Evolutionary conservation across 169 alveolate species (phyloP).

Genomic region (Eimeria brunetti): DNA sequence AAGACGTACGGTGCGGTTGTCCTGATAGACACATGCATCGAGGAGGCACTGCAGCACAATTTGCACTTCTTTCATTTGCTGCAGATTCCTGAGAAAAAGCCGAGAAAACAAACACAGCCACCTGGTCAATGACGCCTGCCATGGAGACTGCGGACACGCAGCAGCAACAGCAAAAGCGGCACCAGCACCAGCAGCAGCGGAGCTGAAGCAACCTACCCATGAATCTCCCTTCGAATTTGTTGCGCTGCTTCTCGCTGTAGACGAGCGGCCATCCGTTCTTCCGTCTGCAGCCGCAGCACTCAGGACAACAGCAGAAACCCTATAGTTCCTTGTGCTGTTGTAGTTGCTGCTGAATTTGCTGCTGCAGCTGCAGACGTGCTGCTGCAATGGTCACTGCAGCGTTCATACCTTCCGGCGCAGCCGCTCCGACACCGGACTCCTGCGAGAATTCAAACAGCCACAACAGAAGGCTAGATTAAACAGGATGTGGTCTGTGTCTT

Average conservation of each 20-base stretch:
- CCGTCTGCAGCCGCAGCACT: constrained; percentile 36
- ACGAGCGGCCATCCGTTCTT: constrained; percentile 69
- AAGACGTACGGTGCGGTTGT: constrained; percentile 49
- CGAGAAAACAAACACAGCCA: neutral
- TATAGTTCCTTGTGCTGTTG: neutral
- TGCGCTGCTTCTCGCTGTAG: constrained; percentile 65
- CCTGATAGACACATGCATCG: constrained; percentile 68
- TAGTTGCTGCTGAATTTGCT: neutral
- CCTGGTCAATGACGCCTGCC: neutral
- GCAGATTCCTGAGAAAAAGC: neutral
- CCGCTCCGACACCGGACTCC: constrained; percentile 66
- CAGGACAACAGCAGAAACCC: neutral
- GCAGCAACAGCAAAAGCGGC: neutral
- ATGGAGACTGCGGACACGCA: neutral
- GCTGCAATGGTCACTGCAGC: neutral
- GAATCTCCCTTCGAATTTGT: constrained; percentile 15
- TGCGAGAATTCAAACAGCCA: neutral
- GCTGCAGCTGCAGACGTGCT: neutral
- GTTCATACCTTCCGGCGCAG: constrained; percentile 67
- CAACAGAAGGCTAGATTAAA: neutral
- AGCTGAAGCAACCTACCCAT: constrained; percentile 26
- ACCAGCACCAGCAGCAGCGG: constrained; percentile 13
- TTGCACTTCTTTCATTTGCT: constrained; percentile 11
- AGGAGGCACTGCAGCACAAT: constrained; percentile 59
- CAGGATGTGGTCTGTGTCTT: neutral